A percentile compares a stretch with the other conserved stretches of the same genome.
Conservation (phyloP, 176 grass and related monocot genomes). For the Musa troglodytarum region DNA sequence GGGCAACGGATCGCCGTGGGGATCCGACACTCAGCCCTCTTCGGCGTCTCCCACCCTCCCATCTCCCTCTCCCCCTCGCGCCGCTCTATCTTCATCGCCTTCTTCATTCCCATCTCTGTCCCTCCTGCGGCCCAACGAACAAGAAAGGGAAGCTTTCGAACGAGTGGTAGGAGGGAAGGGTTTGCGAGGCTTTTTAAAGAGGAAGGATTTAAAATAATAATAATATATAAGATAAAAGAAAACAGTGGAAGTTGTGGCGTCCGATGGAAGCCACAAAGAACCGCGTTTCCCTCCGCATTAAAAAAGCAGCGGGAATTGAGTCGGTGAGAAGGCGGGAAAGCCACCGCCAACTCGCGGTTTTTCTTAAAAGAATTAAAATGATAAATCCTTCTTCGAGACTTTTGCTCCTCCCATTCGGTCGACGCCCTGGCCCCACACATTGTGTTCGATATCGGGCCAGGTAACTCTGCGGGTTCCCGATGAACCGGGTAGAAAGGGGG, state of each 20-base stretch:
- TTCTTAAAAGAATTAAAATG: background rate
- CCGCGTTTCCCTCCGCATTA: no score
- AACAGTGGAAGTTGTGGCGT: no score
- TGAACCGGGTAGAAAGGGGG: no score
- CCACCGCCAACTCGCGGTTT: background rate
- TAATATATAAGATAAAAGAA: no score
- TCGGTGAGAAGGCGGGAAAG: background rate
- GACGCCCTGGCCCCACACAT: no score
- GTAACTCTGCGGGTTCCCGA: rapidly evolving
- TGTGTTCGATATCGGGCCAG: no score
- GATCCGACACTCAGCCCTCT: constrained; percentile 68
- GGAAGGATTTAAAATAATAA: no score
- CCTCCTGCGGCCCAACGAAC: no score
- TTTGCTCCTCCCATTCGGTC: background rate
- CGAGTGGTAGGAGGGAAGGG: constrained; percentile 7
- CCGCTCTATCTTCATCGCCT: background rate
- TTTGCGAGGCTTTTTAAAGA: background rate
- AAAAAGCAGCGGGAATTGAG: background rate
- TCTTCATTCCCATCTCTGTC: background rate
- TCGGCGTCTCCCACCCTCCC: constrained; percentile 73
- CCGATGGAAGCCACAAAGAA: no score
- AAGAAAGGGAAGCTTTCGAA: background rate
- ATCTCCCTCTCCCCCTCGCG: constrained; percentile 2
- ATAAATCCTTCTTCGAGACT: no score
- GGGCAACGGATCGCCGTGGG: constrained; percentile 53